These are phyloP conservation scores for Collybia mongolica DNA, from an alignment of 768 basidiomycete genomes.

Conservation along the genomic window DNA sequence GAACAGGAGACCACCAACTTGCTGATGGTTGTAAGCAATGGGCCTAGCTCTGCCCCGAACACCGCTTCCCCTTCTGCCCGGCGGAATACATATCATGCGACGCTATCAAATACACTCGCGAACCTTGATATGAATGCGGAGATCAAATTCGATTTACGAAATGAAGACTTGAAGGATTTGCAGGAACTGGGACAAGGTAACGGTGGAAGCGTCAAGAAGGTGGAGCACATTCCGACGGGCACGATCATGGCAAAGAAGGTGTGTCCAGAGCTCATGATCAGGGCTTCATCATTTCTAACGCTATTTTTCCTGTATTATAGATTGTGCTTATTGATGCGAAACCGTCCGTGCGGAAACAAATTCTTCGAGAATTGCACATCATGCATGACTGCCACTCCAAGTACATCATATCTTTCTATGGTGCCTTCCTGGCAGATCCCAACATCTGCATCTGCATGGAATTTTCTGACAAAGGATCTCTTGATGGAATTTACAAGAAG, in stretches of 20 bases:
- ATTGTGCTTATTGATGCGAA: constrained; percentile 97
- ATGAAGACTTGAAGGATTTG: constrained; percentile 89
- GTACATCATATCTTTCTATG: constrained; percentile 96
- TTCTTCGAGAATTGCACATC: constrained; percentile 95
- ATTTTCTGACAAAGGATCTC: constrained; percentile 88
- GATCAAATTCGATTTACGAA: constrained; percentile 79
- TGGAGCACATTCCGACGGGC: constrained; percentile 87
- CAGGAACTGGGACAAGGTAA: constrained; percentile 94
- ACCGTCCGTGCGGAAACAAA: constrained; percentile 95
- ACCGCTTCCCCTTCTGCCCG: constrained; percentile 49
- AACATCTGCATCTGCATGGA: constrained; percentile 99
- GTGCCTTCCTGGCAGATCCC: constrained; percentile 94
- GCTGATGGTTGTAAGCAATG: constrained; percentile 44
- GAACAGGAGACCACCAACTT: constrained; percentile 42
- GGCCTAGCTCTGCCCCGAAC: constrained; percentile 52
- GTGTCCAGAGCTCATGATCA: constrained; percentile 20
- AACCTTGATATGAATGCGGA: constrained; percentile 85
- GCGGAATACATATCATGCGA: constrained; percentile 75
- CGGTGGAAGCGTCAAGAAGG: constrained; percentile 96
- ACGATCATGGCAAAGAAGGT: constrained; percentile 99
- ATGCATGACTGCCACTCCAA: constrained; percentile 96
- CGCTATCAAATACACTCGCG: constrained; percentile 81
- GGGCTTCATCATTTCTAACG: constrained; percentile 3
- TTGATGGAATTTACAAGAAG: constrained; percentile 95
- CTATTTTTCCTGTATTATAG: constrained; percentile 35